phyloP scores from a whole-genome alignment of 768 basidiomycete genomes.

The Lyophyllum semitale region DNA sequence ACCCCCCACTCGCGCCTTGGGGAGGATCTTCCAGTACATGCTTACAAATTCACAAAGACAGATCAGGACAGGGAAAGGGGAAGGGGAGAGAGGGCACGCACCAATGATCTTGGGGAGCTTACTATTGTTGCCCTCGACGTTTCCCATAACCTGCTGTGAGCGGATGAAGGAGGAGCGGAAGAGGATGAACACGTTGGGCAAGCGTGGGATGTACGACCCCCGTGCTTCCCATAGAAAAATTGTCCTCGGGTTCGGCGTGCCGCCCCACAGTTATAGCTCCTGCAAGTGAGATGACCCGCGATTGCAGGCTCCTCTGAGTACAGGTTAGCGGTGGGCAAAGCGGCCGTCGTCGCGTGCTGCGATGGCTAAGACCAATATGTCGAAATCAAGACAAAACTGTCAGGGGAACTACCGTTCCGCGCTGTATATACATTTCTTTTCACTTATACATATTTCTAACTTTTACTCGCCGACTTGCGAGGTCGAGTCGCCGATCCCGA shows the following conservation, averaged over 20 bases:
- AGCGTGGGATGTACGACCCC: constrained; percentile 77
- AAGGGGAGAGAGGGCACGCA: constrained; percentile 26
- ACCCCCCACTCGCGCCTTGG: constrained; percentile 72
- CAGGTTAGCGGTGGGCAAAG: too few relatives aligned
- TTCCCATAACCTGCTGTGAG: constrained; percentile 70
- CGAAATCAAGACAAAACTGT: too few relatives aligned
- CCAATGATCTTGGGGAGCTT: constrained; percentile 83
- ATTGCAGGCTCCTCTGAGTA: too few relatives aligned
- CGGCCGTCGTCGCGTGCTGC: too few relatives aligned
- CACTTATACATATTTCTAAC: too few relatives aligned
- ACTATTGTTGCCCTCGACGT: constrained; percentile 80
- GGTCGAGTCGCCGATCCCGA: too few relatives aligned
- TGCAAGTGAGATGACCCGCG: too few relatives aligned
- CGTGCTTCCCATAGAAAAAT: constrained; percentile 62
- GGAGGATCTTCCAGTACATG: constrained; percentile 73
- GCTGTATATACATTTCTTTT: too few relatives aligned
- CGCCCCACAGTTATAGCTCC: too few relatives aligned
- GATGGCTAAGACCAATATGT: too few relatives aligned
- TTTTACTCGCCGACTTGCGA: too few relatives aligned
- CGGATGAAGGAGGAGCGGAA: constrained; percentile 80
- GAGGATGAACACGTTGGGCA: constrained; percentile 85
- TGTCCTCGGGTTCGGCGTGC: constrained; percentile 26
- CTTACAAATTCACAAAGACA: constrained; percentile 43
- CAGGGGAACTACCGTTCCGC: too few relatives aligned
- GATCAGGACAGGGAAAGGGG: neutral